Percentiles rank a stretch among this genome's conserved stretches.
These are phyloP conservation scores for Aureobasidium vineae DNA, from an alignment of 2,329 filamentous ascomycete genomes.

Conservation along the genomic window DNA sequence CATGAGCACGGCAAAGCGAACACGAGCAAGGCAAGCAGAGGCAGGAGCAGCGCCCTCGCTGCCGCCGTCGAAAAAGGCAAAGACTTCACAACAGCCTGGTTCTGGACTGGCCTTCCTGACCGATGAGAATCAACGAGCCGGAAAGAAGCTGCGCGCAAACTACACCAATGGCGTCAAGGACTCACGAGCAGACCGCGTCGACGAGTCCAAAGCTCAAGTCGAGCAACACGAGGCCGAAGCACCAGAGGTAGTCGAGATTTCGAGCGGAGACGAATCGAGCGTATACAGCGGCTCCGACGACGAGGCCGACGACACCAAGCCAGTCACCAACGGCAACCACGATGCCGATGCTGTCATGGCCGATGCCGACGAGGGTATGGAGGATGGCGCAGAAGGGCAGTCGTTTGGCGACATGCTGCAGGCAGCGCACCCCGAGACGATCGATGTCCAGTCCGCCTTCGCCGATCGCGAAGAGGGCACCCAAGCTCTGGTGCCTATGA, in stretches of 20 bases:
- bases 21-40: conserved; percentile 34
- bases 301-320: conserved; percentile 32
- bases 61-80: conserved; percentile 37
- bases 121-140: conserved; percentile 38
- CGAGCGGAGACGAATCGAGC: conserved; percentile 44
- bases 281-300: conserved; percentile 39
- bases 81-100: conserved; percentile 38
- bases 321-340: conserved; percentile 14
- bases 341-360: conserved; percentile 30
- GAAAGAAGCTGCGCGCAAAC: conserved; percentile 45
- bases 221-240: conserved; percentile 48
- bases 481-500: conserved; percentile 45
- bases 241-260: conserved; percentile 50
- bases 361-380: conserved; percentile 36
- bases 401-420: conserved; percentile 86
- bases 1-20: conserved; percentile 41
- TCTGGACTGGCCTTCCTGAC: conserved; percentile 39
- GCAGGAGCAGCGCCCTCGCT: conserved; percentile 34
- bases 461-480: conserved; percentile 46
- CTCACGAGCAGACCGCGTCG: conserved; percentile 52
- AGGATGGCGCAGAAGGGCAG: conserved; percentile 52
- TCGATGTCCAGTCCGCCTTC: conserved; percentile 68
- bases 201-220: conserved; percentile 58
- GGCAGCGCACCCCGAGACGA: conserved; percentile 64
- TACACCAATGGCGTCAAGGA: conserved; percentile 55